Conservation (phyloP, 2,329 filamentous ascomycete genomes). For the Pezicula neosporulosa region DNA sequence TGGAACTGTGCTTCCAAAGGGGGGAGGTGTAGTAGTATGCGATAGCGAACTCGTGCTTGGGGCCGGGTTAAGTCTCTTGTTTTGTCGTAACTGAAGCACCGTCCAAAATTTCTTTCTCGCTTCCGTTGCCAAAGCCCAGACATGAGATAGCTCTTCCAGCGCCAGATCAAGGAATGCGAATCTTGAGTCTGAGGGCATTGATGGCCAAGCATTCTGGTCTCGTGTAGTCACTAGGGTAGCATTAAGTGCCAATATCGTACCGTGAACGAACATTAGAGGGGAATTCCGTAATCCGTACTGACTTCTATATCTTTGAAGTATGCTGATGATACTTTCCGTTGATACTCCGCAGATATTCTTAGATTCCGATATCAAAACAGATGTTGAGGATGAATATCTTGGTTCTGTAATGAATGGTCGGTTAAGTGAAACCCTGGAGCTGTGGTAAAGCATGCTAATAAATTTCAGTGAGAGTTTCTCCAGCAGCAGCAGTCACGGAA, state of each 20-base stretch:
- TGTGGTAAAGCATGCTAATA: not conserved
- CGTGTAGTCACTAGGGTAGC: not conserved
- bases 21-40: not conserved
- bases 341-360: not conserved
- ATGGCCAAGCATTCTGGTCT: not conserved
- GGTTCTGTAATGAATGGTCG: not conserved
- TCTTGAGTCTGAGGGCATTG: not conserved
- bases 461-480: not conserved
- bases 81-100: not conserved
- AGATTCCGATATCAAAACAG: not conserved
- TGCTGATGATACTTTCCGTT: not conserved
- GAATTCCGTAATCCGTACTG: not conserved
- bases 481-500: not conserved
- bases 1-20: not conserved
- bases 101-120: not conserved
- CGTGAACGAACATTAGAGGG: not conserved
- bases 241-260: not conserved
- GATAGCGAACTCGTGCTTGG: not conserved
- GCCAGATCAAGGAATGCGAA: not conserved
- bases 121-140: not conserved
- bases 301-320: not conserved
- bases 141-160: not conserved
- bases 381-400: not conserved
- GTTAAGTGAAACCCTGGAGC: not conserved
- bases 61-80: not conserved